These are phyloP conservation scores for Pterocarpus macrocarpus DNA, from an alignment of 306 rosid species.

Conservation along the genomic window DNA sequence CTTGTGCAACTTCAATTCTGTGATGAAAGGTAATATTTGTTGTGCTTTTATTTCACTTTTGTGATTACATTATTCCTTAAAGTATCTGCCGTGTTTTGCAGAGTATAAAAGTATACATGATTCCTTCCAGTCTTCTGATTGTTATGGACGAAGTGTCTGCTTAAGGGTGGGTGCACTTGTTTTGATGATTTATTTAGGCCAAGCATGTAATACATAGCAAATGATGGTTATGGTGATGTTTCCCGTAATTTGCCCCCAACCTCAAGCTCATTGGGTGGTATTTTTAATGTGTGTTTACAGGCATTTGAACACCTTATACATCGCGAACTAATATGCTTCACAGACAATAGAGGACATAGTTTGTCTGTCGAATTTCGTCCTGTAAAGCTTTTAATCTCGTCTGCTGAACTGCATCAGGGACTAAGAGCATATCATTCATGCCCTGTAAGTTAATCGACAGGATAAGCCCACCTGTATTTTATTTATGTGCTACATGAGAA, in stretches of 20 bases:
- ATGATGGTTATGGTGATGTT: slow-evolving; percentile 29
- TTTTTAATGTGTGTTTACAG: slow-evolving; percentile 55
- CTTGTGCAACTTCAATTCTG: slow-evolving; percentile 82
- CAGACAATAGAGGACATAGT: slow-evolving; percentile 77
- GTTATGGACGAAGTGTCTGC: slow-evolving; percentile 73
- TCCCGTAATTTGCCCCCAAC: background rate
- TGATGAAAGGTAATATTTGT: slow-evolving; percentile 76
- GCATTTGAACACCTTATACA: slow-evolving; percentile 92
- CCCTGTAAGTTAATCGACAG: slow-evolving; percentile 72
- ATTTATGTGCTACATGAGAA: slow-evolving; percentile 17
- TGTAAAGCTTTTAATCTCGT: slow-evolving; percentile 76
- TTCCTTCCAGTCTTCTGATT: slow-evolving; percentile 72
- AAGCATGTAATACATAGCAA: slow-evolving; percentile 9
- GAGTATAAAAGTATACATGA: slow-evolving; percentile 78
- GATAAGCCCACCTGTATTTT: slow-evolving; percentile 3
- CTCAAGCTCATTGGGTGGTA: slow-evolving; percentile 20
- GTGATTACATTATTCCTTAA: slow-evolving; percentile 37
- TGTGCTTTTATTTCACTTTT: slow-evolving; percentile 36
- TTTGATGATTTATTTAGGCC: slow-evolving; percentile 29
- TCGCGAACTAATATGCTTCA: slow-evolving; percentile 75
- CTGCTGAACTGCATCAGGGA: slow-evolving; percentile 74
- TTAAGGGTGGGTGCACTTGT: slow-evolving; percentile 67
- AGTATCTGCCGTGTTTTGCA: slow-evolving; percentile 55
- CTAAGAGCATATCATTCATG: slow-evolving; percentile 68
- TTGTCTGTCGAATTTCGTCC: slow-evolving; percentile 78